Evolutionary conservation across 345 rosid species (phyloP).

Genomic region (Linum usitatissimum): DNA sequence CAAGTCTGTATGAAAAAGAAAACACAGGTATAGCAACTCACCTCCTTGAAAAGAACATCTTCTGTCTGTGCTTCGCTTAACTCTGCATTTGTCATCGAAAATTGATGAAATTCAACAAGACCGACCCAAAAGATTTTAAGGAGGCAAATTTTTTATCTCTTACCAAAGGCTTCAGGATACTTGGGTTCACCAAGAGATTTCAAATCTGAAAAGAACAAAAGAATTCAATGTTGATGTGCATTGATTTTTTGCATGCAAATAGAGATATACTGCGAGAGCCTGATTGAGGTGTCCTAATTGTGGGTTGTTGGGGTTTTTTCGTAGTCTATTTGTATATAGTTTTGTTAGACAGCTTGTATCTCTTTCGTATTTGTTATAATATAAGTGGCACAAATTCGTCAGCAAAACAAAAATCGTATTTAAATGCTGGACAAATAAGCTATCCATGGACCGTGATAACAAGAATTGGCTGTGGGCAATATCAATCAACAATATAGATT

Average conservation of each 20-base stretch:
- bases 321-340: too few species aligned
- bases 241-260: too few species aligned
- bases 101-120: not conserved
- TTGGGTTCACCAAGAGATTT: conserved; percentile 50
- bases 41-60: conserved; percentile 89
- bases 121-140: not conserved
- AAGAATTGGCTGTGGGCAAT: not conserved
- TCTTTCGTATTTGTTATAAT: too few species aligned
- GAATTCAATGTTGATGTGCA: not conserved
- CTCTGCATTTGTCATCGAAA: conserved; percentile 34
- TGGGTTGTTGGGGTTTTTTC: too few species aligned
- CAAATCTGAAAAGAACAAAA: conserved; percentile 37
- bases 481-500: not conserved
- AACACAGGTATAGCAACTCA: conserved; percentile 15
- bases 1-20: not conserved
- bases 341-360: too few species aligned
- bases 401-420: too few species aligned
- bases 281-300: too few species aligned
- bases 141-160: conserved; percentile 12
- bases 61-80: conserved; percentile 63
- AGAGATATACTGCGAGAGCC: too few species aligned
- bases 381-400: too few species aligned
- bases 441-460: not conserved
- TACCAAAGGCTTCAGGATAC: conserved; percentile 71
- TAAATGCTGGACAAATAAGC: not conserved